Percentiles rank a stretch among this genome's conserved stretches.
Conservation (phyloP, 352 stramenopile genomes). For the Phytopythium cucurbitacearum region DNA sequence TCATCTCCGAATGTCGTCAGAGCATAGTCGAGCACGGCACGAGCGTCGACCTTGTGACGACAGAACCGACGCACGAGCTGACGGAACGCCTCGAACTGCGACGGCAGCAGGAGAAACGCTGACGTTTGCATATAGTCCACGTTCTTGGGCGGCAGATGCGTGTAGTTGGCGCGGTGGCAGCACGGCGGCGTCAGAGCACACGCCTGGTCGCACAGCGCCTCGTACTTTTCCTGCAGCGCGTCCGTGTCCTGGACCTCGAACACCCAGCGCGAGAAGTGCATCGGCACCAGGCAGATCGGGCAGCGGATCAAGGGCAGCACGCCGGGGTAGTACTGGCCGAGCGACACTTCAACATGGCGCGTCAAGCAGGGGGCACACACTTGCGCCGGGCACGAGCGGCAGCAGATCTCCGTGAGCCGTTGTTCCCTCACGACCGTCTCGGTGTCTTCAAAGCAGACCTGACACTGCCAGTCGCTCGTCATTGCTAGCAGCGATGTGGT, state of each 20-base stretch:
- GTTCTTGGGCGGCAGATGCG: slow-evolving; percentile 18
- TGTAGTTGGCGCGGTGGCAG: slow-evolving; percentile 29
- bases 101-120: slow-evolving; percentile 6
- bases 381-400: slow-evolving; percentile 14
- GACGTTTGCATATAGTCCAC: neutral
- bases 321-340: slow-evolving; percentile 22
- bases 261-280: slow-evolving; percentile 18
- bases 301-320: slow-evolving; percentile 24
- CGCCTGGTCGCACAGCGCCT: slow-evolving; percentile 14
- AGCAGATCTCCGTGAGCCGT: slow-evolving; percentile 8
- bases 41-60: slow-evolving; percentile 14
- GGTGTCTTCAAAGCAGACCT: slow-evolving; percentile 29
- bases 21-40: slow-evolving; percentile 14
- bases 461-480: slow-evolving; percentile 10
- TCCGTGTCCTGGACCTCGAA: slow-evolving; percentile 1
- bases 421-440: slow-evolving; percentile 2
- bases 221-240: slow-evolving; percentile 10
- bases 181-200: slow-evolving; percentile 20
- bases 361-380: slow-evolving; percentile 27
- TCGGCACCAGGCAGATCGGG: slow-evolving; percentile 19
- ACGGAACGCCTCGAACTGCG: slow-evolving; percentile 7
- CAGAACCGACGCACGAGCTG: slow-evolving; percentile 15
- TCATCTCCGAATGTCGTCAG: slow-evolving; percentile 17
- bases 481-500: neutral
- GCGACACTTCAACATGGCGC: slow-evolving; percentile 16